Percentiles rank a stretch among this genome's conserved stretches.
Conservation (phyloP, 2,329 filamentous ascomycete species). For the Fusarium zealandicum region DNA sequence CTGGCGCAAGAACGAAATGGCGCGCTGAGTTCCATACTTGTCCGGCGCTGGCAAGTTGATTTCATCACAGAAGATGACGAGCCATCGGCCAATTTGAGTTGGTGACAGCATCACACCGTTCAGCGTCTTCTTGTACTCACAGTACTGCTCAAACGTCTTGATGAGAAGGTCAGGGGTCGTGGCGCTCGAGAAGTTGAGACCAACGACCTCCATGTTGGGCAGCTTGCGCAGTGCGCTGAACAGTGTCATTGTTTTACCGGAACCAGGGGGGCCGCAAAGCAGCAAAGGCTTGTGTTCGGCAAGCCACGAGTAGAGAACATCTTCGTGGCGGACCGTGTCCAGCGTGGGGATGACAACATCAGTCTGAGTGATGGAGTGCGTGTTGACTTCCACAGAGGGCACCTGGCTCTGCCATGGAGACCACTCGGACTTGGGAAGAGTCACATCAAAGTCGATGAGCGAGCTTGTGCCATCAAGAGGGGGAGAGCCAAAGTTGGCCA, state of each 20-base stretch:
- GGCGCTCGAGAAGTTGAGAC: constrained; percentile 98
- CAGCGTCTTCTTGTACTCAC: constrained; percentile 98
- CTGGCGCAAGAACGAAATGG: constrained; percentile 96
- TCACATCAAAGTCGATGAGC: constrained; percentile 94
- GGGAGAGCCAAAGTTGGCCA: constrained; percentile 87
- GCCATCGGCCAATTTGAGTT: constrained; percentile 95
- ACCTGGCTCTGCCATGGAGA: constrained; percentile 93
- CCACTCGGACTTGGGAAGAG: constrained; percentile 88
- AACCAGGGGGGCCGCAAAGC: constrained; percentile 95
- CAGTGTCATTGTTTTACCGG: constrained; percentile 99
- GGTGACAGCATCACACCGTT: constrained; percentile 96
- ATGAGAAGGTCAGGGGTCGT: constrained; percentile 97
- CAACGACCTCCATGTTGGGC: constrained; percentile 98
- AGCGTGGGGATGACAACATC: constrained; percentile 98
- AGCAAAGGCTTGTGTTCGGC: constrained; percentile 97
- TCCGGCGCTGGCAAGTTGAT: constrained; percentile 98
- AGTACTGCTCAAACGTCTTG: constrained; percentile 99
- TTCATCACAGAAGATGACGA: constrained; percentile 98
- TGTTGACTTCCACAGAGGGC: constrained; percentile 94
- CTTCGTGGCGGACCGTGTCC: constrained; percentile 96
- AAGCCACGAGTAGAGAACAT: constrained; percentile 99
- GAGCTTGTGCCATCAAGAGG: constrained; percentile 79
- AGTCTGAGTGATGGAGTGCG: constrained; percentile 96
- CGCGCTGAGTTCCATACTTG: constrained; percentile 95
- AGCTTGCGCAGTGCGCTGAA: constrained; percentile 97